Evolutionary conservation across 1,284 basidiomycete species (phyloP), one percentile per base, ranked within the genome.

Genomic region (Fistulinella cinereoalba): DNA sequence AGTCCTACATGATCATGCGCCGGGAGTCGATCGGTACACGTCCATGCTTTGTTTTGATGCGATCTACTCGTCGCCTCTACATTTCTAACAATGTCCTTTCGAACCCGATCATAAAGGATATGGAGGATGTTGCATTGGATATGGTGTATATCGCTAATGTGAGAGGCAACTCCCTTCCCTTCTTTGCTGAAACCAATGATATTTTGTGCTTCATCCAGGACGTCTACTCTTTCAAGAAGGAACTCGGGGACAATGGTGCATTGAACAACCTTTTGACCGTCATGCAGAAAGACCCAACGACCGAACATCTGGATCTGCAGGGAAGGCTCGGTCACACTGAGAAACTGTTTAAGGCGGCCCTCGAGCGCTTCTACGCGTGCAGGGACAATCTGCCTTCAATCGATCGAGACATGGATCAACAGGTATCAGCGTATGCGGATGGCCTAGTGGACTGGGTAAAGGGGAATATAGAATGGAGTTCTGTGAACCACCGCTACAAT

Each of bases 391-490:
- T 65, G 10, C 60, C 61, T 19, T 57, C 49, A 19, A 49, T 55
- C 22, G 18, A 43, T 23, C 34, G 6, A 15, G 52, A 54, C 19
- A n/a, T 54, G 27, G 56, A 62, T 37, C 40, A 23, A 23, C 46
- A 60, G 6, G 16, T 64, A 22, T 28, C 51, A 7, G 44, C 46
- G 10, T 64, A 65, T 40, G 51, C 52, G 13, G 58, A 67, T n/a
- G 64, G 64, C 25, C 29, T 66, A 25, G 25, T 56, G 2, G 62
- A 64, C 39, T 62, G 55, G 61, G 19, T 55, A 24, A 40, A 36
- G 8, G 64, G 64, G 25, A 63, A 59, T 19, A 57, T 65, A 7
- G 44, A 66, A 32, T 63, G 58, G 64, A 66, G 64, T 29, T 6
- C 33, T 12, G 44, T 58, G 21, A 65, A 55, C 41, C 56, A 53